Conservation (phyloP, 257 asterid species). For the Solanum ossicruentum region DNA sequence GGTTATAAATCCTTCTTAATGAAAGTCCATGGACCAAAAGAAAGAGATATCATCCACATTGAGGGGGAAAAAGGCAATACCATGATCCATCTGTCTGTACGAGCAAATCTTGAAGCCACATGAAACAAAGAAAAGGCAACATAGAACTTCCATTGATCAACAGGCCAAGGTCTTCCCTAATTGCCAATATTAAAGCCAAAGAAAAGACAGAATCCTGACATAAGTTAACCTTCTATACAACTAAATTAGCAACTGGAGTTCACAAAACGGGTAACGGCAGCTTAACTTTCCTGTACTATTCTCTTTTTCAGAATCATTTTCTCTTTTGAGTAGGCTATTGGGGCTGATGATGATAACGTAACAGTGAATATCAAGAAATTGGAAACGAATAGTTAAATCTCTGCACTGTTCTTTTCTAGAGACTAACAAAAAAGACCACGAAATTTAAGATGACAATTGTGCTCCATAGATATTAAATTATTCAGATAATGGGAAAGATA, state of each 20-base stretch:
- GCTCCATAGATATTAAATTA: background rate
- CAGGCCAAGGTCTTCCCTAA: constrained; percentile 93
- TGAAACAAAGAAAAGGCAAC: constrained; percentile 86
- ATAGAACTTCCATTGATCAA: constrained; percentile 76
- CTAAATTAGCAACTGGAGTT: background rate
- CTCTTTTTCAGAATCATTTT: background rate
- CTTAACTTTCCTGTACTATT: background rate
- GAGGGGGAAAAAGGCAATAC: constrained; percentile 10
- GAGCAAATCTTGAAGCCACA: constrained; percentile 75
- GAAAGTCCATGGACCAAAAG: background rate
- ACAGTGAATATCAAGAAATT: background rate
- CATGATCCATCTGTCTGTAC: constrained; percentile 76
- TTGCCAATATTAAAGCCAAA: constrained; percentile 4
- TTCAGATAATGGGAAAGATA: background rate
- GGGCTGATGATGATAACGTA: background rate
- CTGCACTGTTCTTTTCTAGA: background rate
- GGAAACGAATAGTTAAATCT: background rate
- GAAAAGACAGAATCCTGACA: background rate
- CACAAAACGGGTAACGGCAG: background rate
- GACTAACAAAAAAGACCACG: background rate
- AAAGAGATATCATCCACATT: background rate
- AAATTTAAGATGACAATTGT: background rate
- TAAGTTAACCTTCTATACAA: background rate
- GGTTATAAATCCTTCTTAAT: background rate
- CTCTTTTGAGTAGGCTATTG: background rate